phyloP scores from a whole-genome alignment of 495 filamentous ascomycete genomes.

The Daldinia caldariorum region DNA sequence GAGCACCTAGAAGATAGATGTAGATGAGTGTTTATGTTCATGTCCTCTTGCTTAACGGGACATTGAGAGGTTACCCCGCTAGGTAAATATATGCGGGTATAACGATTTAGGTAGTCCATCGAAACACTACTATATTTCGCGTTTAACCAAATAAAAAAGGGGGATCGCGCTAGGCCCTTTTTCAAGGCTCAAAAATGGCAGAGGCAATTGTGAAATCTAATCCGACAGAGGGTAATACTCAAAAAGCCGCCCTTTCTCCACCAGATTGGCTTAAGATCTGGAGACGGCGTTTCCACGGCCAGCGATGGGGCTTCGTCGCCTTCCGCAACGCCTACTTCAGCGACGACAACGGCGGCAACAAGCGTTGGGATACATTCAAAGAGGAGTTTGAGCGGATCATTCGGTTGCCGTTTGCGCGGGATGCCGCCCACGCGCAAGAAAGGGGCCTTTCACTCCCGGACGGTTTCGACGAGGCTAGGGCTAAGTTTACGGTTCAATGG shows the following conservation, averaged over 20 bases:
- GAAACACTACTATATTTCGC: too few relatives aligned
- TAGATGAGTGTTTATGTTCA: background rate
- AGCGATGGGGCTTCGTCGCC: background rate
- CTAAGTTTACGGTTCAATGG: constrained; percentile 6
- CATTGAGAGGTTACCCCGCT: too few relatives aligned
- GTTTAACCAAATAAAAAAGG: too few relatives aligned
- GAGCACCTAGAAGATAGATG: too few relatives aligned
- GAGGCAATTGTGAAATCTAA: background rate
- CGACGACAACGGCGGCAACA: background rate
- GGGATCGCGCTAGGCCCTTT: too few relatives aligned
- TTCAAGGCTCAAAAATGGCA: background rate
- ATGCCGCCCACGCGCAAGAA: background rate
- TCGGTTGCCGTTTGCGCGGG: background rate
- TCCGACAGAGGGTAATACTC: background rate
- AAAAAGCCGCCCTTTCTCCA: background rate
- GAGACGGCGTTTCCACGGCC: constrained; percentile 9
- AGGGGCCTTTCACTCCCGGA: background rate
- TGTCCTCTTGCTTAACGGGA: too few relatives aligned
- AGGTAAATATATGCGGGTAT: too few relatives aligned
- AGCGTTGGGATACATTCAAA: background rate
- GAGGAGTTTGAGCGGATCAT: background rate
- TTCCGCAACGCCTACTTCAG: background rate
- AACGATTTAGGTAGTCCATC: too few relatives aligned
- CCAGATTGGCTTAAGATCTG: constrained; percentile 11
- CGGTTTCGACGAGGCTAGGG: constrained; percentile 5